Percentiles rank a stretch among this genome's conserved stretches.
Evolutionary conservation across 2,329 filamentous ascomycete genomes (phyloP).

Genomic region (Podosphaera xanthii): DNA sequence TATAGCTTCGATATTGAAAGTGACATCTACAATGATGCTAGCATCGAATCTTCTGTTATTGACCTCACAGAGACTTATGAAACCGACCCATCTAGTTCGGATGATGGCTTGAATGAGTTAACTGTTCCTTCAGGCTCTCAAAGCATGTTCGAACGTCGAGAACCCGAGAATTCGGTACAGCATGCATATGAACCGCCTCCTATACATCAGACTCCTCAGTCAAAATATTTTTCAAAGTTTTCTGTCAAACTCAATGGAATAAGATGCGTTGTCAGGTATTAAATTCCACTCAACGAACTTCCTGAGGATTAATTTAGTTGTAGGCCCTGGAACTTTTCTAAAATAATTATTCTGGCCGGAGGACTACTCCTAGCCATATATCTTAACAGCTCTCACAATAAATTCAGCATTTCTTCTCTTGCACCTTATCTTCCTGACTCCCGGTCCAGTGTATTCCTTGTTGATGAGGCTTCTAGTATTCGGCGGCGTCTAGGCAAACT

Average conservation of each 20-base stretch:
- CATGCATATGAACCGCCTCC: not conserved
- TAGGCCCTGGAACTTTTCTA: not conserved
- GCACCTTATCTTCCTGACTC: not conserved
- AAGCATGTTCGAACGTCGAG: not conserved
- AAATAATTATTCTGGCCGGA: not conserved
- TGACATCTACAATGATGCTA: conserved; percentile 16
- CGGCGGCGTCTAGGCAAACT: conserved; percentile 7
- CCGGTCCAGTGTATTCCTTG: conserved; percentile 4
- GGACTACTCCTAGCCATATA: not conserved
- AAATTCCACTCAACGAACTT: not conserved
- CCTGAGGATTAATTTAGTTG: not conserved
- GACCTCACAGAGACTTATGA: conserved; percentile 5
- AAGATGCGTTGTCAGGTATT: not conserved
- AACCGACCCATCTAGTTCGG: conserved; percentile 1
- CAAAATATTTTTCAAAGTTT: not conserved
- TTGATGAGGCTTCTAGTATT: conserved; percentile 4
- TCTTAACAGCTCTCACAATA: no score
- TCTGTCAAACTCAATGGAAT: no score
- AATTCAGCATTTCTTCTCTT: not conserved
- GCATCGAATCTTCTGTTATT: conserved; percentile 12
- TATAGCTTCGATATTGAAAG: conserved; percentile 18
- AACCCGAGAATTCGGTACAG: not conserved
- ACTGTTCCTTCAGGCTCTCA: not conserved
- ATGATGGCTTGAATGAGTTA: not conserved
- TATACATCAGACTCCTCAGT: not conserved